These are phyloP conservation scores for Aphanomyces astaci DNA, from an alignment of 352 stramenopile genomes.

Conservation along the genomic window DNA sequence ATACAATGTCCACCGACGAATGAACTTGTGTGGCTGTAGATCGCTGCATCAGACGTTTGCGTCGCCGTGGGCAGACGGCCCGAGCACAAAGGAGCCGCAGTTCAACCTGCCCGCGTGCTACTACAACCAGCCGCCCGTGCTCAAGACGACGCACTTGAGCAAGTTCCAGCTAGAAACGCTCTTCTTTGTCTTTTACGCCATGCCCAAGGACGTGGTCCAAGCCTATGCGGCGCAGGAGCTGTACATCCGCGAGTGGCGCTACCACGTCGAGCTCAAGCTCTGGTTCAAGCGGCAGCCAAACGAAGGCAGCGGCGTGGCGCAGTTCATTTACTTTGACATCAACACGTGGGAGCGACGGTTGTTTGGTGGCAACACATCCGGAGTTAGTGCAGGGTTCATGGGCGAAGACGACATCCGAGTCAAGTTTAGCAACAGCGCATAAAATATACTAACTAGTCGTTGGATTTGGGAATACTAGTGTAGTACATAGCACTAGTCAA, in stretches of 20 bases:
- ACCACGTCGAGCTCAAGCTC: slow-evolving; percentile 94
- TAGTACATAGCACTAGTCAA: too few relatives aligned
- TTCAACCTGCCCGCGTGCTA: slow-evolving; percentile 81
- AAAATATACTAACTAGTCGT: too few relatives aligned
- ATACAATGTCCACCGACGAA: too few relatives aligned
- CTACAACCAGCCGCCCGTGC: slow-evolving; percentile 91
- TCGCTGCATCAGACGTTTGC: slow-evolving; percentile 74
- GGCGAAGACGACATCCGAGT: slow-evolving; percentile 92
- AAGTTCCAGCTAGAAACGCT: slow-evolving; percentile 99
- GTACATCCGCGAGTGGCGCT: slow-evolving; percentile 94
- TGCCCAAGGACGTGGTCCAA: slow-evolving; percentile 97
- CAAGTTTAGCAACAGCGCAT: slow-evolving; percentile 71
- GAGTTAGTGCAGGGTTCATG: slow-evolving; percentile 82
- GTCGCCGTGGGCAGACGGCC: slow-evolving; percentile 66
- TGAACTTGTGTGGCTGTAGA: too few relatives aligned
- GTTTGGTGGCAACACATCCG: slow-evolving; percentile 87
- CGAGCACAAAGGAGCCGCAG: slow-evolving; percentile 72
- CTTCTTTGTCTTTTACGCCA: slow-evolving; percentile 99
- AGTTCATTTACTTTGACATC: slow-evolving; percentile 96
- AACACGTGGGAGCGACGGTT: slow-evolving; percentile 90
- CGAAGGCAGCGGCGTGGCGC: slow-evolving; percentile 38
- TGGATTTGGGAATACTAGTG: too few relatives aligned
- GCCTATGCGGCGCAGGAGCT: slow-evolving; percentile 84
- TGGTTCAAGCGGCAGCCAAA: slow-evolving; percentile 88
- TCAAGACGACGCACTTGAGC: slow-evolving; percentile 96